Base-by-base conservation (phyloP, 805 yeast genomes). In the Sporopachydermia lactativora region DNA sequence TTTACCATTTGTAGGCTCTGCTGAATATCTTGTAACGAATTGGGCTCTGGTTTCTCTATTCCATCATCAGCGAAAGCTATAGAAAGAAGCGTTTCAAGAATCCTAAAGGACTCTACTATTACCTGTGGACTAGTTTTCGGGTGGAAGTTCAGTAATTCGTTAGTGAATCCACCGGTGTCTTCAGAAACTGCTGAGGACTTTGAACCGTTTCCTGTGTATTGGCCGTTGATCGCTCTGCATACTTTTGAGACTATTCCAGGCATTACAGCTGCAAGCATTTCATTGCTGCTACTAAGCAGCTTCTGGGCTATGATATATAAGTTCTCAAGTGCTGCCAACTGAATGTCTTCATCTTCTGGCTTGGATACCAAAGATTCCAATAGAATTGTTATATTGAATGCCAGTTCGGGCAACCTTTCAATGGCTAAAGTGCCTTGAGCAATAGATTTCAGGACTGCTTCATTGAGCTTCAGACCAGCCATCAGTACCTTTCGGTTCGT, bases 181-280 rank as follows among this genome's bases (percentile, higher is more conserved):
- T 24, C 31, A 8, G 31, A 8, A 8, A n/a, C n/a, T n/a, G 13
- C n/a, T n/a, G 8, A n/a, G 8, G 31, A 8, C 31, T 8, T n/a
- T 24, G 8, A 8, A 24, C 13, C 8, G n/a, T 24, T 24, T 24
- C 8, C 13, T 24, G 49, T 49, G n/a, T 41, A 38, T 17, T 43
- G 44, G 4, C 51, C 52, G 13, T 47, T 46, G 5, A 53, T 41
- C 5, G 49, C 42, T 38, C 54, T 55, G 3, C 49, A 42, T 2
- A 57, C 24, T 1, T 44, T 42, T 4, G 64, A 59, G 3, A 59
- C 52, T 6, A 49, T 41, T 3, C 61, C 63, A 2, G 63, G 63
- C 3, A 58, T 42, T 13, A 58, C 45, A 28, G 43, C 37, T 3
- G 60, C 49, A 8, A 54, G 19, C 14, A 47, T 41, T 8, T 59